Evolutionary conservation across 495 filamentous ascomycete genomes (phyloP).

Genomic region (Staphylotrichum tortipilum): DNA sequence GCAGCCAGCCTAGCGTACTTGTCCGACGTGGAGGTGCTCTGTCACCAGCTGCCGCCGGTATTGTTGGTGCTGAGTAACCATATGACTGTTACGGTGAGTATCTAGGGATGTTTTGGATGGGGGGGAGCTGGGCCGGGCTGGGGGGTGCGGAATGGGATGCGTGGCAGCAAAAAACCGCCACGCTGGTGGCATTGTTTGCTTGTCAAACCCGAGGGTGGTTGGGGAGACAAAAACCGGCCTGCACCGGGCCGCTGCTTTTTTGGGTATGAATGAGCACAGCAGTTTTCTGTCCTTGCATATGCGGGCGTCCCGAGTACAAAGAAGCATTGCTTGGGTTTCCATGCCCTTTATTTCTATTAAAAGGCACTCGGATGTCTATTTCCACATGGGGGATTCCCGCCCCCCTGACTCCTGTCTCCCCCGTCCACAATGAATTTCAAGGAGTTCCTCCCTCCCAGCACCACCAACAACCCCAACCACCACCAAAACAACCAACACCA

Average conservation of each 20-base stretch:
- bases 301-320: slow-evolving; percentile 3
- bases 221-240: neutral
- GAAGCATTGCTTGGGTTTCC: neutral
- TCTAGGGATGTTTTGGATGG: no score
- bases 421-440: no score
- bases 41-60: slow-evolving; percentile 57
- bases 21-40: slow-evolving; percentile 67
- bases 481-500: no score
- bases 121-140: no score
- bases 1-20: slow-evolving; percentile 63
- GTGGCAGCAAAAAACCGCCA: neutral
- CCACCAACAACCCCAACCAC: no score
- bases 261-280: neutral
- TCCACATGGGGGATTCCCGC: neutral
- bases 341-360: neutral
- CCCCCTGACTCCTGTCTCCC: no score
- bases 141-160: no score
- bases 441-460: no score
- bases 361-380: neutral
- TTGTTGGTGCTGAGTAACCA: slow-evolving; percentile 81
- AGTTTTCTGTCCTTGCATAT: neutral
- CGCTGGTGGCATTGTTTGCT: slow-evolving; percentile 2
- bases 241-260: neutral
- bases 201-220: neutral
- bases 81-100: slow-evolving; percentile 81